These are phyloP conservation scores for Neurospora tetrasperma DNA, from an alignment of 495 filamentous ascomycete genomes.

Conservation along the genomic window DNA sequence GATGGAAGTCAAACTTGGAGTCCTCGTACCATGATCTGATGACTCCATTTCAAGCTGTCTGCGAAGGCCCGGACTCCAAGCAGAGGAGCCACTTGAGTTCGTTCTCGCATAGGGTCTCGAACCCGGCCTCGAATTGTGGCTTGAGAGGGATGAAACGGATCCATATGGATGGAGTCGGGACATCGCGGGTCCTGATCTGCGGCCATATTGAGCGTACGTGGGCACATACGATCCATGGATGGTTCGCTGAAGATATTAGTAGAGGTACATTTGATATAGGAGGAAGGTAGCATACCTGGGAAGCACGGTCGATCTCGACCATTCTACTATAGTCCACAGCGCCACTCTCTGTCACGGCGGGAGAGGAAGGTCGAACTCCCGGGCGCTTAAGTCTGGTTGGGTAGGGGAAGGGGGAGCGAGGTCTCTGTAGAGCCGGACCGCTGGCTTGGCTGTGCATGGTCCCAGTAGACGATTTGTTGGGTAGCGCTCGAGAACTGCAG, in stretches of 20 bases:
- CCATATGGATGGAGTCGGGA: constrained; percentile 26
- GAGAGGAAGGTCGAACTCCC: constrained; percentile 53
- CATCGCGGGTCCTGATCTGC: constrained; percentile 21
- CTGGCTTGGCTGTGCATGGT: constrained; percentile 38
- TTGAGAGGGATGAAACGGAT: constrained; percentile 25
- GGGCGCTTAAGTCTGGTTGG: constrained; percentile 55
- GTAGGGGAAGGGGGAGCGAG: constrained; percentile 53
- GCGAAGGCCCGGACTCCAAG: neutral
- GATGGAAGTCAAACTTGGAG: constrained; percentile 32
- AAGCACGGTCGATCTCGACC: constrained; percentile 38
- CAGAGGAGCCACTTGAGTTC: neutral
- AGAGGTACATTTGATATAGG: neutral
- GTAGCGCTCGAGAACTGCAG: constrained; percentile 39
- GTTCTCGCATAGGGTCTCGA: constrained; percentile 10
- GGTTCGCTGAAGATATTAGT: constrained; percentile 25
- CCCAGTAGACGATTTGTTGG: constrained; percentile 42
- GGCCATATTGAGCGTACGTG: constrained; percentile 24
- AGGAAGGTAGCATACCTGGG: constrained; percentile 25
- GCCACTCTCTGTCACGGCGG: constrained; percentile 44
- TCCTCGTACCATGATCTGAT: constrained; percentile 17
- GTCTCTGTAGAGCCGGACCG: constrained; percentile 34
- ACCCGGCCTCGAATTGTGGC: constrained; percentile 18
- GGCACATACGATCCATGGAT: constrained; percentile 34
- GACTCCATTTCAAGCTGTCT: constrained; percentile 5
- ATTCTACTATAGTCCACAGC: constrained; percentile 39